Percentiles rank a stretch among this genome's conserved stretches.
Evolutionary conservation across 164 flowering plant genomes (phyloP).

Genomic region (Chimonanthus salicifolius): DNA sequence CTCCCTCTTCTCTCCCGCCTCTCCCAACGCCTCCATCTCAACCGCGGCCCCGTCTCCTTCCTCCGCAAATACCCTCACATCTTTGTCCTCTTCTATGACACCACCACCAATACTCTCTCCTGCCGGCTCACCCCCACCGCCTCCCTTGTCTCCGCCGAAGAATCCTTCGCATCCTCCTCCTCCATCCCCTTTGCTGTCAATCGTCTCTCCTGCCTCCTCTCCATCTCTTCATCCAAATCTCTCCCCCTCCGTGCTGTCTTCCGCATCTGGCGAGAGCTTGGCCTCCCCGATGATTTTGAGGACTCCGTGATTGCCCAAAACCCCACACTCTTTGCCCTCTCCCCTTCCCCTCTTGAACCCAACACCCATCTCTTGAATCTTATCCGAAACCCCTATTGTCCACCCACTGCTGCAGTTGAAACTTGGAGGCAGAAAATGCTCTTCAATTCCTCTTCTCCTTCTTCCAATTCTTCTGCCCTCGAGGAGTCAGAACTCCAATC

Average conservation of each 20-base stretch:
- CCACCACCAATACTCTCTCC: conserved; percentile 31
- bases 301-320: conserved; percentile 53
- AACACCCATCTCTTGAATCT: conserved; percentile 67
- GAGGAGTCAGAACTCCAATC: conserved; percentile 43
- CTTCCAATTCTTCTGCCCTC: background rate
- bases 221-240: conserved; percentile 50
- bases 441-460: conserved; percentile 3
- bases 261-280: conserved; percentile 87
- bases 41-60: conserved; percentile 71
- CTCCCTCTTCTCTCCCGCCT: conserved; percentile 63
- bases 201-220: conserved; percentile 55
- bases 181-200: conserved; percentile 40
- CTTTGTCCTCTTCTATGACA: conserved; percentile 47
- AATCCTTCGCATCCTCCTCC: conserved; percentile 39
- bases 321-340: conserved; percentile 42
- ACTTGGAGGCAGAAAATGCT: conserved; percentile 59
- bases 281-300: conserved; percentile 90
- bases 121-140: conserved; percentile 58
- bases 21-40: conserved; percentile 77
- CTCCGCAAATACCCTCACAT: conserved; percentile 75
- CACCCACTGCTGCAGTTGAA: conserved; percentile 41
- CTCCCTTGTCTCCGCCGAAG: conserved; percentile 27
- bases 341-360: conserved; percentile 45
- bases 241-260: conserved; percentile 79
- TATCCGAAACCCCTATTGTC: conserved; percentile 17